Evolutionary conservation across 305 asterid genomes (phyloP).

Genomic region (Euphrasia arctica): DNA sequence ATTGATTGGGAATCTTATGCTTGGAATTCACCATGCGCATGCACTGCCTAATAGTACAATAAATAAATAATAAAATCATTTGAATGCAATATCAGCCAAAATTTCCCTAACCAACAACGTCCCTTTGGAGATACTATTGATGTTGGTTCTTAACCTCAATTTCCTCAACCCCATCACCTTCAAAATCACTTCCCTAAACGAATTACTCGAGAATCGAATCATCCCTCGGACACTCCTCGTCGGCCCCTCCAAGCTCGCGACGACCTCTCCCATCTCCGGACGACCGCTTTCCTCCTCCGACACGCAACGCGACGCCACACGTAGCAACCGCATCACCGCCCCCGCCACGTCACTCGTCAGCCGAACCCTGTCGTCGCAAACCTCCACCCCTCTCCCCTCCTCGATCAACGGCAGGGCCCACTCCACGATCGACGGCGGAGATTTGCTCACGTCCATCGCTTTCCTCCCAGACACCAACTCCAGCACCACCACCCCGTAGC

Average conservation of each 20-base stretch:
- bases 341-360: slow-evolving; percentile 30
- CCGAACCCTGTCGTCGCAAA: slow-evolving; percentile 40
- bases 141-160: slow-evolving; percentile 19
- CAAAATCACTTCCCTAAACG: slow-evolving; percentile 31
- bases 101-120: slow-evolving; percentile 56
- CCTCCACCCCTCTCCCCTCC: slow-evolving; percentile 29
- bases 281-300: slow-evolving; percentile 31
- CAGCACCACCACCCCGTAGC: slow-evolving; percentile 66
- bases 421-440: slow-evolving; percentile 59
- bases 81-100: slow-evolving; percentile 49
- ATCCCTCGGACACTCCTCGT: slow-evolving; percentile 10
- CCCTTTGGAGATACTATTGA: slow-evolving; percentile 30
- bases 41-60: background rate
- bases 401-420: slow-evolving; percentile 57
- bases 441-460: slow-evolving; percentile 48
- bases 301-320: slow-evolving; percentile 49
- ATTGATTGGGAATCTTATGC: slow-evolving; percentile 34
- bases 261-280: slow-evolving; percentile 53
- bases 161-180: slow-evolving; percentile 32
- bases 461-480: slow-evolving; percentile 54
- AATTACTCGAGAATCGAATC: slow-evolving; percentile 25
- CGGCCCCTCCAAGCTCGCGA: slow-evolving; percentile 35
- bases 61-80: slow-evolving; percentile 20
- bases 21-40: slow-evolving; percentile 33
- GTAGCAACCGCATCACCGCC: slow-evolving; percentile 29